Percentiles rank a stretch among this genome's conserved stretches.
These are phyloP conservation scores for Blastobotrys attinorum DNA, from an alignment of 805 yeast genomes.

Conservation along the genomic window DNA sequence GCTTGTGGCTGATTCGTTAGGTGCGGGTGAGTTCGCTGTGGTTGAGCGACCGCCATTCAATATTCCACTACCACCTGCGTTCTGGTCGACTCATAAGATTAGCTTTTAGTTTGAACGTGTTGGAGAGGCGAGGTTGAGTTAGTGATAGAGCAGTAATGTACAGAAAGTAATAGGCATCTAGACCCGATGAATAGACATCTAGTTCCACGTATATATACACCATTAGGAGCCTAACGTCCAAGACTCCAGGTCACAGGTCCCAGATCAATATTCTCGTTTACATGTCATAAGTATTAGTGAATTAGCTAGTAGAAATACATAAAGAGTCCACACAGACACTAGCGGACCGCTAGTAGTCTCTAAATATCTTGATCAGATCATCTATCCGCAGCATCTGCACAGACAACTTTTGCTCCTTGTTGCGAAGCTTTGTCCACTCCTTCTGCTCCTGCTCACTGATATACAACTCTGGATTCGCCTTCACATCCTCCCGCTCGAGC, in stretches of 20 bases:
- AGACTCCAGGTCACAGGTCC: too few relatives aligned
- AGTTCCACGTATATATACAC: too few relatives aligned
- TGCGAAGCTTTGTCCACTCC: slow-evolving; percentile 49
- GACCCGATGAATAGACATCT: too few relatives aligned
- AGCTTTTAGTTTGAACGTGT: slow-evolving; percentile 5
- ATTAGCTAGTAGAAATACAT: too few relatives aligned
- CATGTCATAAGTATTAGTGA: too few relatives aligned
- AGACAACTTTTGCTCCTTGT: slow-evolving; percentile 27
- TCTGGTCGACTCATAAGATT: slow-evolving; percentile 29
- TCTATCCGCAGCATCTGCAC: slow-evolving; percentile 29
- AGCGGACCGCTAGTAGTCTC: slow-evolving; percentile 34
- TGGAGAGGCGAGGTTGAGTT: too few relatives aligned
- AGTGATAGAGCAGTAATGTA: too few relatives aligned
- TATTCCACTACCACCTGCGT: slow-evolving; percentile 31
- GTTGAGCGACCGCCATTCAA: slow-evolving; percentile 68
- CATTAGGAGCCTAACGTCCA: too few relatives aligned
- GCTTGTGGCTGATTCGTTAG: slow-evolving; percentile 50
- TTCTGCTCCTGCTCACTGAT: slow-evolving; percentile 67
- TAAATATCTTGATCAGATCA: slow-evolving; percentile 30
- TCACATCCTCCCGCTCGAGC: slow-evolving; percentile 83
- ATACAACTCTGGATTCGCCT: slow-evolving; percentile 68
- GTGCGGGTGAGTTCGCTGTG: slow-evolving; percentile 52
- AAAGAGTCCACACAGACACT: too few relatives aligned
- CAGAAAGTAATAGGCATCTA: too few relatives aligned
- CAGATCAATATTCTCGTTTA: too few relatives aligned